Conservation (phyloP, 306 rosid genomes). For the Citrullus colocynthis region DNA sequence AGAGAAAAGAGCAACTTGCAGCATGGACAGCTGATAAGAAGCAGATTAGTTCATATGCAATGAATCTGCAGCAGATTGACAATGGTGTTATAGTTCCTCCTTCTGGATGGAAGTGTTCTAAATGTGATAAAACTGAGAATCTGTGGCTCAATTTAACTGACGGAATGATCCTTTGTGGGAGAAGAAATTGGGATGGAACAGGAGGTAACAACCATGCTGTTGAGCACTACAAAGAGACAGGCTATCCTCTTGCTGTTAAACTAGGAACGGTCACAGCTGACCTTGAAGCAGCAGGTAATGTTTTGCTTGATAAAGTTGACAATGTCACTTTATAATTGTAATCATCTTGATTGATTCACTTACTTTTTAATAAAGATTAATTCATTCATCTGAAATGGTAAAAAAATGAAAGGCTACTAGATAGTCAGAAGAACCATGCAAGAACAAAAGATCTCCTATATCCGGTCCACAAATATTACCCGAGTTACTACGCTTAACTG, state of each 20-base stretch:
- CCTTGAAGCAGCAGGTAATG: slow-evolving; percentile 91
- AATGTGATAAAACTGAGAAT: slow-evolving; percentile 85
- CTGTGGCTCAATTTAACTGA: slow-evolving; percentile 94
- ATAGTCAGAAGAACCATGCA: not conserved
- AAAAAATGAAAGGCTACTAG: not conserved
- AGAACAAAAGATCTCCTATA: not conserved
- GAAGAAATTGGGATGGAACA: slow-evolving; percentile 87
- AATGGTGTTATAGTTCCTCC: slow-evolving; percentile 76
- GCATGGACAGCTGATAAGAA: slow-evolving; percentile 89
- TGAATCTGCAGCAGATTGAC: slow-evolving; percentile 62
- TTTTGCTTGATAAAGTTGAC: not conserved
- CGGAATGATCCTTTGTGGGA: slow-evolving; percentile 84
- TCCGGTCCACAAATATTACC: not conserved
- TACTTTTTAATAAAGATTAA: not conserved
- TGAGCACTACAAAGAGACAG: slow-evolving; percentile 64
- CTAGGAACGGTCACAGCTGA: slow-evolving; percentile 95
- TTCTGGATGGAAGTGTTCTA: slow-evolving; percentile 76
- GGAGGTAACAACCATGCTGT: slow-evolving; percentile 96
- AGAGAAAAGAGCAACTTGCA: slow-evolving; percentile 76
- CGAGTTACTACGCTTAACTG: not conserved
- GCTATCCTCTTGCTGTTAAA: slow-evolving; percentile 91
- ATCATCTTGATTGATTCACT: not conserved
- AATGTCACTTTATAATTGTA: not conserved
- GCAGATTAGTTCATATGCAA: slow-evolving; percentile 47
- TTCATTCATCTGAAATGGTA: not conserved